phyloP scores from a whole-genome alignment of 139 green algal genomes.

The Eudorina sp. region DNA sequence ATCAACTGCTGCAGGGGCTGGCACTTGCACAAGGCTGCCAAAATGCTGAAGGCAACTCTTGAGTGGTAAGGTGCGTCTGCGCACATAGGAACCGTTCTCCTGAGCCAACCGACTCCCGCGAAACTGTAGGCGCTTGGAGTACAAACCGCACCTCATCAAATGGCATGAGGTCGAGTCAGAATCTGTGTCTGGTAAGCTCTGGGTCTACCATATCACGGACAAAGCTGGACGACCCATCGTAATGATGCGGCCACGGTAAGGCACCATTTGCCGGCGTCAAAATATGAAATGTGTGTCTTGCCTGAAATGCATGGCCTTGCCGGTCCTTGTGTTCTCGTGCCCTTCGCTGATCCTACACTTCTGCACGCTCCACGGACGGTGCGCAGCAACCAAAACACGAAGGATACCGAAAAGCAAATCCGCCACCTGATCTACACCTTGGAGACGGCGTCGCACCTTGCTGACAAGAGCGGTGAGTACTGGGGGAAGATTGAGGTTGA shows the following conservation, averaged over 20 bases:
- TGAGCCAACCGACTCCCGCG: too few species aligned
- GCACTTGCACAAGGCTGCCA: conserved; percentile 75
- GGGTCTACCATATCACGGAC: conserved; percentile 70
- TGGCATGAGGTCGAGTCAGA: conserved; percentile 77
- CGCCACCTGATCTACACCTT: conserved; percentile 88
- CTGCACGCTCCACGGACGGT: too few species aligned
- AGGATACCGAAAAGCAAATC: conserved; percentile 67
- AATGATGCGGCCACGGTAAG: conserved; percentile 83
- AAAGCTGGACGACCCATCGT: conserved; percentile 80
- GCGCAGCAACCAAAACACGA: conserved; percentile 75
- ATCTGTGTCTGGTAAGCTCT: conserved; percentile 78
- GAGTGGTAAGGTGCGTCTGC: conserved; percentile 77
- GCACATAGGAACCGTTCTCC: too few species aligned
- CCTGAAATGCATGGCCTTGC: too few species aligned
- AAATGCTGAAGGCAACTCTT: conserved; percentile 79
- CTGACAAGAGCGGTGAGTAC: conserved; percentile 66
- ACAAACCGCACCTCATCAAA: conserved; percentile 74
- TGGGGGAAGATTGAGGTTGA: too few species aligned
- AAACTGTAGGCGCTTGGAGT: conserved; percentile 78
- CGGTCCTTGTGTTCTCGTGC: too few species aligned
- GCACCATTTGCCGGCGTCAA: too few species aligned
- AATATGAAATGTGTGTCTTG: too few species aligned
- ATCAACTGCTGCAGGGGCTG: conserved; percentile 63
- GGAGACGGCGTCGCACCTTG: conserved; percentile 73
- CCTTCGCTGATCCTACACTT: too few species aligned